phyloP scores from a whole-genome alignment of 768 basidiomycete genomes.

The Asterophora lycoperdoides region DNA sequence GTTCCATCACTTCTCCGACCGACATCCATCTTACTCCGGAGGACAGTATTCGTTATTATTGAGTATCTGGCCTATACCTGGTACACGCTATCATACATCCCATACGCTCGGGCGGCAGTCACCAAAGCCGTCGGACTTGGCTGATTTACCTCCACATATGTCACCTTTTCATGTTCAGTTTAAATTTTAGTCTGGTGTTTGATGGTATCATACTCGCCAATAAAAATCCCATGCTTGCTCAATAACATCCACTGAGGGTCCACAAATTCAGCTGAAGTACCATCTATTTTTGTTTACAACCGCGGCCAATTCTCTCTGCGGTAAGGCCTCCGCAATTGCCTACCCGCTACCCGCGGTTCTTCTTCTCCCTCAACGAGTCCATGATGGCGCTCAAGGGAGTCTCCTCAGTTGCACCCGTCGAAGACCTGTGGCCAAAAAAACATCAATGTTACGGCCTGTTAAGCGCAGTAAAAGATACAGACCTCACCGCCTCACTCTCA shows the following conservation, averaged over 20 bases:
- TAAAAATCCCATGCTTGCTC: slow-evolving; percentile 4
- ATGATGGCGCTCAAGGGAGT: slow-evolving; percentile 59
- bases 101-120: slow-evolving; percentile 78
- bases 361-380: slow-evolving; percentile 71
- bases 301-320: too few relatives aligned
- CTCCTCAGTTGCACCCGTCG: slow-evolving; percentile 35
- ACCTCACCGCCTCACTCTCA: slow-evolving; percentile 59
- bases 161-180: not conserved
- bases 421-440: slow-evolving; percentile 38
- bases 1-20: slow-evolving; percentile 3
- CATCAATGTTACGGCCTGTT: not conserved
- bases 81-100: slow-evolving; percentile 87
- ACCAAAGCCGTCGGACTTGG: slow-evolving; percentile 57
- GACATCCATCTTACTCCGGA: slow-evolving; percentile 3
- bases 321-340: too few relatives aligned
- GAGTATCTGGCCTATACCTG: slow-evolving; percentile 90
- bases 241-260: too few relatives aligned
- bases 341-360: slow-evolving; percentile 84
- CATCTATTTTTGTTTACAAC: not conserved
- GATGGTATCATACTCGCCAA: not conserved
- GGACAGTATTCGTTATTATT: slow-evolving; percentile 81
- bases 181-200: not conserved
- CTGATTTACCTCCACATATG: slow-evolving; percentile 15
- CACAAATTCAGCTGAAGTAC: too few relatives aligned
- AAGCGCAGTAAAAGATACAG: slow-evolving; percentile 20